Evolutionary conservation across 2,329 filamentous ascomycete genomes (phyloP), one percentile per base, ranked within the genome.

Genomic region (Fusarium foetens): DNA sequence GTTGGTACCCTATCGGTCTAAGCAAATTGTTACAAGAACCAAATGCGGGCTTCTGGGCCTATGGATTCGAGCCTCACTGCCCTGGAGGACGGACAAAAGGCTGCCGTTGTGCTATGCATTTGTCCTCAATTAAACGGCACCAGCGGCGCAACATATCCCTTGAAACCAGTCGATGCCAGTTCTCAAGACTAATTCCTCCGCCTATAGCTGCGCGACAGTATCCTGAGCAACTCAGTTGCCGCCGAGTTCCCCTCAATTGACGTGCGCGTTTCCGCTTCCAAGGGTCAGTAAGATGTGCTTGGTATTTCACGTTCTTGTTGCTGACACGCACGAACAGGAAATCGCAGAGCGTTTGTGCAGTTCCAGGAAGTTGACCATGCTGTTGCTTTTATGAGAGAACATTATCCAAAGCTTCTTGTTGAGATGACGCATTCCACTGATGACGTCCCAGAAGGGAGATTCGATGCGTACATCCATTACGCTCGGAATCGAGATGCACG

Each of bases 261-360:
- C 33, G 76, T 84, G 35, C 81, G 83, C 48, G 71, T 84, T 27
- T 78, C 81, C 25, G 76, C 80, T 38, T 78, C 81, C 33, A 79
- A 76, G 72, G 81, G 81, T 81, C 42, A 71, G 68, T 23, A 48
- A 68, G 10, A 59, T 36, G 31, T 16, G 12, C 25, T 21, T 35
- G 11, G 12, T 27, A 36, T 36, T 17, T n/a, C 16, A 19, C n/a
- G 13, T 39, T 46, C 6, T 39, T 54, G 38, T 13, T 13, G 57
- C 74, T 76, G 68, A 78, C 60, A 43, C n/a, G 16, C 5, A 14
- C 14, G 23, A n/a, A n/a, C 39, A 85, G 84, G 82, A 25, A 75
- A 79, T 63, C 78, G 79, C 39, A 79, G 83, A 49, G 81, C 84
- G 25, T 85, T 84, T 75, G 79, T 86, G 39, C 79, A 85, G 70